A percentile compares a stretch with the other conserved stretches of the same genome.
Conservation (phyloP, 306 rosid genomes). For the Mucuna pruriens region DNA sequence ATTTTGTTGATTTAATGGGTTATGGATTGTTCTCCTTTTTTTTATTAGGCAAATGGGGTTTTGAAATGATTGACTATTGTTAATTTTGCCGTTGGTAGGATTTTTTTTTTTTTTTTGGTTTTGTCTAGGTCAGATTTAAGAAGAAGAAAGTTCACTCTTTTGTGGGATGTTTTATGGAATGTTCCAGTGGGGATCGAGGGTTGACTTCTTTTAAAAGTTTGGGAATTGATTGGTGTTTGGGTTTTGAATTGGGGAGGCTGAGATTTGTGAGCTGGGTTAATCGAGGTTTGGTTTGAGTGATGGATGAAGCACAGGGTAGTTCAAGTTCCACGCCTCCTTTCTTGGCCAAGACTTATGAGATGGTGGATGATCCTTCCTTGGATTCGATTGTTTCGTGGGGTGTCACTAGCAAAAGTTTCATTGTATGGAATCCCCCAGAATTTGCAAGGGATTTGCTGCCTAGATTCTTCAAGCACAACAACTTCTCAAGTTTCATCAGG, state of each 20-base stretch:
- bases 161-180: background rate
- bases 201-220: constrained; percentile 28
- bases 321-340: constrained; percentile 87
- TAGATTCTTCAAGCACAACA: constrained; percentile 87
- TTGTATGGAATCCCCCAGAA: constrained; percentile 88
- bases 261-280: constrained; percentile 34
- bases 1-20: constrained; percentile 28
- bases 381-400: constrained; percentile 88
- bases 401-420: constrained; percentile 61
- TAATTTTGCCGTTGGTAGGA: constrained; percentile 14
- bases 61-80: constrained; percentile 15
- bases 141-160: background rate
- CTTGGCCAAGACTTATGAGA: constrained; percentile 85
- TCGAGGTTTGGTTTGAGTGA: constrained; percentile 44
- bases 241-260: constrained; percentile 44
- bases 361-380: constrained; percentile 85
- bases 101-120: background rate
- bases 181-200: constrained; percentile 30
- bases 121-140: constrained; percentile 25
- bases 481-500: constrained; percentile 96
- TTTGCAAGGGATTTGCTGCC: constrained; percentile 81
- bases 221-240: constrained; percentile 34
- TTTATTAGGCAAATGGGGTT: background rate
- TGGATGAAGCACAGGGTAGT: constrained; percentile 87
- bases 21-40: background rate